These are phyloP conservation scores for Medicago lupulina DNA, from an alignment of 306 rosid species.

Conservation along the genomic window DNA sequence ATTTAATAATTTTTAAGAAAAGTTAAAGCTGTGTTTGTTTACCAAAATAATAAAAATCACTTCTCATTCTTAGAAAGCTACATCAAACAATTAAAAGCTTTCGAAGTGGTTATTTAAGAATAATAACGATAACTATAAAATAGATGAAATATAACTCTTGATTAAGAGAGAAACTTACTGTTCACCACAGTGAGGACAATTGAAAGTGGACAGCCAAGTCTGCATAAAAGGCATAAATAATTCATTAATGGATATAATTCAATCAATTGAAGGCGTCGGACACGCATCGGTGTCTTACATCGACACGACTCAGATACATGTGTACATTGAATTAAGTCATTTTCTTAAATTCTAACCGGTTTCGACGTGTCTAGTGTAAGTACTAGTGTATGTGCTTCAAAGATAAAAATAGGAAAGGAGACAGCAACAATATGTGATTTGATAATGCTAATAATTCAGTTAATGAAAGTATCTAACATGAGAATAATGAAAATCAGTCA, in stretches of 20 bases:
- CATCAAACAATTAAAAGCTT: background rate
- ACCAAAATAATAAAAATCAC: no score
- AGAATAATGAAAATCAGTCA: background rate
- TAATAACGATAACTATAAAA: no score
- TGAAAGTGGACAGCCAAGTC: background rate
- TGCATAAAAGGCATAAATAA: background rate
- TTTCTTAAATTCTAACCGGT: no score
- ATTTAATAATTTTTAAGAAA: no score
- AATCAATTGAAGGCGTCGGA: no score
- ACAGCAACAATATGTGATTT: background rate
- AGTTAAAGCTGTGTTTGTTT: no score
- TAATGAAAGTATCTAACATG: background rate
- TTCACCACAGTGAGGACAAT: conserved; percentile 14
- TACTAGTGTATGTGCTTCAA: no score
- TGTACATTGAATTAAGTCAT: no score
- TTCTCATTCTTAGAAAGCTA: no score
- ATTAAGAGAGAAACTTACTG: background rate
- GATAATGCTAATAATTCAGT: background rate
- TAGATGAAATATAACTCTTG: background rate
- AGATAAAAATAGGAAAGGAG: background rate
- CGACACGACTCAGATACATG: no score
- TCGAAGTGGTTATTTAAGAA: background rate
- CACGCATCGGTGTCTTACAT: no score
- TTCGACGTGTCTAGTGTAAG: no score
- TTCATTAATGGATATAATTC: background rate